These are phyloP conservation scores for Dactylellina drechsleri DNA, from an alignment of 2,329 filamentous ascomycete genomes.

Conservation along the genomic window DNA sequence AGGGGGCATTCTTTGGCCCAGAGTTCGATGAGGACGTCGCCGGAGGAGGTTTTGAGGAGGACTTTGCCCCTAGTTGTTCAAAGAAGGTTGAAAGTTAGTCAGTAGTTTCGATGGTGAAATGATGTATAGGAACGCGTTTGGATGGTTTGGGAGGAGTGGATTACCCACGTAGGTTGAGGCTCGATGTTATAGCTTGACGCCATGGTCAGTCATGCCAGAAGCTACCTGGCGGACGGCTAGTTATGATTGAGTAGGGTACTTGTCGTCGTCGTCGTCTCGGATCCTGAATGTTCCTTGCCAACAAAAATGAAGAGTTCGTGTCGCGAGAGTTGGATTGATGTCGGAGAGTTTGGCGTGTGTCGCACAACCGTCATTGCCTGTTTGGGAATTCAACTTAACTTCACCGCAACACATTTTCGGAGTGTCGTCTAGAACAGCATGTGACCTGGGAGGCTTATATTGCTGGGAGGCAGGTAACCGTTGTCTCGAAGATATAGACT, in stretches of 20 bases:
- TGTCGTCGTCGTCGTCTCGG: not conserved
- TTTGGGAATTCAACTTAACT: slow-evolving; percentile 44
- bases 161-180: slow-evolving; percentile 44
- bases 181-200: slow-evolving; percentile 52
- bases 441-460: too few relatives aligned
- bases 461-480: too few relatives aligned
- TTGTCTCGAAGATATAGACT: too few relatives aligned
- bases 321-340: not conserved
- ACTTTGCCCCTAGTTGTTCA: slow-evolving; percentile 72
- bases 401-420: slow-evolving; percentile 34
- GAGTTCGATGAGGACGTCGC: slow-evolving; percentile 89
- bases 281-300: not conserved
- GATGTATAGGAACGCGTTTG: not conserved
- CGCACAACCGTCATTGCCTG: slow-evolving; percentile 12
- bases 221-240: not conserved
- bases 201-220: slow-evolving; percentile 19
- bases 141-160: slow-evolving; percentile 4
- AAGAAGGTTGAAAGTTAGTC: too few relatives aligned
- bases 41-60: slow-evolving; percentile 86
- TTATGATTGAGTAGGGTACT: not conserved
- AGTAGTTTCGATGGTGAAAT: slow-evolving; percentile 19
- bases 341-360: not conserved
- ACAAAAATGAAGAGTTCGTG: slow-evolving; percentile 8
- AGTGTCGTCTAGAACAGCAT: not conserved
- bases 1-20: slow-evolving; percentile 95